A percentile compares a stretch with the other conserved stretches of the same genome.
phyloP scores from a whole-genome alignment of 106 monocot genomes.

The Vanilla planifolia region DNA sequence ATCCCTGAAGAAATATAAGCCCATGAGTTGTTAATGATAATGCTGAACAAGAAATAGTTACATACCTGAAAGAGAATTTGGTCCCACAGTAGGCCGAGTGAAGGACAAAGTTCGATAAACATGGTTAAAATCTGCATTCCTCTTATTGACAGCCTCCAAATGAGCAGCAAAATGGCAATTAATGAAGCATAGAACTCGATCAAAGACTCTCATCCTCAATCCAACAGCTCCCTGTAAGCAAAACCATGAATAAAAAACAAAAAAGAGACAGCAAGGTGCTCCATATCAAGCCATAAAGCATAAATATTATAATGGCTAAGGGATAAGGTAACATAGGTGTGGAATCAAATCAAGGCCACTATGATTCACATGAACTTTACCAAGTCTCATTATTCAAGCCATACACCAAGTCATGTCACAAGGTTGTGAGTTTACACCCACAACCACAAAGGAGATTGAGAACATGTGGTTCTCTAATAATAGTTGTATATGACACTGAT shows the following conservation, averaged over 20 bases:
- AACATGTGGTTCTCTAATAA: no score
- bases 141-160: slow-evolving; percentile 54
- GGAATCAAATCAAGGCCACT: no score
- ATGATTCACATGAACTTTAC: no score
- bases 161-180: slow-evolving; percentile 83
- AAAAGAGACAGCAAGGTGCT: not conserved
- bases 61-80: slow-evolving; percentile 41
- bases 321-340: no score
- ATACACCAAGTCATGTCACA: no score
- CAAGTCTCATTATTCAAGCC: no score
- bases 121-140: slow-evolving; percentile 72
- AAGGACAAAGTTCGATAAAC: slow-evolving; percentile 57
- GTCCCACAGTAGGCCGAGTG: slow-evolving; percentile 34
- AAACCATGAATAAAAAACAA: not conserved
- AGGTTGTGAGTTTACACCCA: no score
- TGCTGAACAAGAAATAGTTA: not conserved
- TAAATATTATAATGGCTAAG: no score
- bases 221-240: slow-evolving; percentile 58
- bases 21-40: not conserved
- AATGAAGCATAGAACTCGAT: slow-evolving; percentile 54
- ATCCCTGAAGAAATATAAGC: not conserved
- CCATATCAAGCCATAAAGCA: no score
- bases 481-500: no score
- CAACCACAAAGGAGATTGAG: no score
- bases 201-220: slow-evolving; percentile 69